These are phyloP conservation scores for Streptanthus diversifolius DNA, from an alignment of 345 rosid genomes.

Conservation along the genomic window DNA sequence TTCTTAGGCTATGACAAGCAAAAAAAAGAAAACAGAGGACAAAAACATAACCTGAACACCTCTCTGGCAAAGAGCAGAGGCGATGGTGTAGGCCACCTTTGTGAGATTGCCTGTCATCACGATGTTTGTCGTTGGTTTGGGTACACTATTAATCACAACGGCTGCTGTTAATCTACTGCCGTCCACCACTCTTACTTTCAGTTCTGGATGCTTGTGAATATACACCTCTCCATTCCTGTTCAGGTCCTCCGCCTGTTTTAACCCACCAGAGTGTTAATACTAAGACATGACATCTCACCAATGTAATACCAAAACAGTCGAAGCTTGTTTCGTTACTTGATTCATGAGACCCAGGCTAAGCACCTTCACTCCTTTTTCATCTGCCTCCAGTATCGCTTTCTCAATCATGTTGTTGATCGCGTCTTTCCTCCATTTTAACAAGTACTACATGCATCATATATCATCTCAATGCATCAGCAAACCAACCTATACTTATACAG, in stretches of 20 bases:
- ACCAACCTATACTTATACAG: neutral
- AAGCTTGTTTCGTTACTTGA: constrained; percentile 27
- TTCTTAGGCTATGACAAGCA: neutral
- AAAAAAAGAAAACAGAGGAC: neutral
- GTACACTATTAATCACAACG: constrained; percentile 41
- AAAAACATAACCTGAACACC: constrained; percentile 38
- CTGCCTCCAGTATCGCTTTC: constrained; percentile 42
- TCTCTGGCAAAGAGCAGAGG: constrained; percentile 36
- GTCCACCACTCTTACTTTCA: constrained; percentile 51
- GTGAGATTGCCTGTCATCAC: constrained; percentile 43
- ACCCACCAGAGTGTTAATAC: neutral
- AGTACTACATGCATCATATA: constrained; percentile 31
- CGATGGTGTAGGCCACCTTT: constrained; percentile 40
- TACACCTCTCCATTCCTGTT: constrained; percentile 48
- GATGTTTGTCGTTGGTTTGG: constrained; percentile 38
- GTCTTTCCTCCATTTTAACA: constrained; percentile 35
- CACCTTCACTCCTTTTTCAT: constrained; percentile 38
- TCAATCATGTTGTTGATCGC: constrained; percentile 42
- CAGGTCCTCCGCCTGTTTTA: constrained; percentile 48
- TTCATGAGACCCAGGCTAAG: constrained; percentile 46
- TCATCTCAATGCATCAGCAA: neutral
- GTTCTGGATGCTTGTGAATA: constrained; percentile 39
- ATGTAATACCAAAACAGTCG: neutral
- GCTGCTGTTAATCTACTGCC: constrained; percentile 57
- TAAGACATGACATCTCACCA: neutral